A percentile compares a stretch with the other conserved stretches of the same genome.
phyloP scores from a whole-genome alignment of 306 rosid genomes.

The Acacia melanoxylon region DNA sequence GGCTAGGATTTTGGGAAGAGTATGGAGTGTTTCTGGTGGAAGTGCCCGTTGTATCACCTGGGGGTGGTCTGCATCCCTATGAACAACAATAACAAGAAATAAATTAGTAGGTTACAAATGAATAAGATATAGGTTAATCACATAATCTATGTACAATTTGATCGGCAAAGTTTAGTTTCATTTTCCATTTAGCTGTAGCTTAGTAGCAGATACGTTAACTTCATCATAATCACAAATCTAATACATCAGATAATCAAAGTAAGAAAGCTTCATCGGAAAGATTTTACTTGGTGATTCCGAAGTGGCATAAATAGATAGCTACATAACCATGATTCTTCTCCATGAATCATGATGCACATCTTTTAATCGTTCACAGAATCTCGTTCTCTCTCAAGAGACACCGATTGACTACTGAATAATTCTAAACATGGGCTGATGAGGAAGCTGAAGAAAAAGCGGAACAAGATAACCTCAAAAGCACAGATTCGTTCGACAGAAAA shows the following conservation, averaged over 20 bases:
- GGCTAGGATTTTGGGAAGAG: constrained; percentile 75
- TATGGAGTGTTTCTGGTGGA: constrained; percentile 57
- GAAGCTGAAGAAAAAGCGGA: not conserved
- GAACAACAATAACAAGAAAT: constrained; percentile 1
- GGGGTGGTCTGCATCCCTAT: constrained; percentile 69
- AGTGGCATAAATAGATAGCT: not conserved
- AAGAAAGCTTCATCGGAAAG: constrained; percentile 5
- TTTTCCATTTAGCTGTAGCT: not conserved
- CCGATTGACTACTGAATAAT: constrained; percentile 4
- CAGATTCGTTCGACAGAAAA: constrained; percentile 4
- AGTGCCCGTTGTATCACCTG: constrained; percentile 53
- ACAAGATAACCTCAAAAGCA: constrained; percentile 10
- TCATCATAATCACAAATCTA: not conserved
- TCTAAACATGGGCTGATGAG: not conserved
- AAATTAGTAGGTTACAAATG: not conserved
- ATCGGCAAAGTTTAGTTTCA: not conserved
- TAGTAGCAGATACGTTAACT: not conserved
- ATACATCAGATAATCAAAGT: not conserved
- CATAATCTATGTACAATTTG: not conserved
- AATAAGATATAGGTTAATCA: not conserved
- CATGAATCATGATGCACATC: not conserved
- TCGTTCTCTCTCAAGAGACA: not conserved
- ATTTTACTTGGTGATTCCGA: constrained; percentile 11
- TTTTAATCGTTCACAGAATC: not conserved
- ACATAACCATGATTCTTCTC: constrained; percentile 8